A percentile compares a stretch with the other conserved stretches of the same genome.
Conservation (phyloP, 2,329 filamentous ascomycete species). For the Alternaria panax region DNA sequence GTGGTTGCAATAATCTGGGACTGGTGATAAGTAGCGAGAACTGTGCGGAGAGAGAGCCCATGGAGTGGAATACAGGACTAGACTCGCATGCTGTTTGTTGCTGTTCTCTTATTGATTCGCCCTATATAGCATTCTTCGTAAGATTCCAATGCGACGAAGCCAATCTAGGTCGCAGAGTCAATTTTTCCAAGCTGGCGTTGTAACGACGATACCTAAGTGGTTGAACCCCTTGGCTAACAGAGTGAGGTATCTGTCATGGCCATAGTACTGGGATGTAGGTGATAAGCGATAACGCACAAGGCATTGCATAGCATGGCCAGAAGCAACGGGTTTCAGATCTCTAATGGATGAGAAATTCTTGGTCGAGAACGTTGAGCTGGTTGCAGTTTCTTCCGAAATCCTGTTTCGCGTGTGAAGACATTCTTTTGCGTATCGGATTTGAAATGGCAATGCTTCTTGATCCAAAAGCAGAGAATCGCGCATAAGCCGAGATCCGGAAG, state of each 20-base stretch:
- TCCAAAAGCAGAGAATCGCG: neutral
- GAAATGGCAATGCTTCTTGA: neutral
- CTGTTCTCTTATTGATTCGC: neutral
- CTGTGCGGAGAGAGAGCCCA: neutral
- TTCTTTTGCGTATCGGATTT: neutral
- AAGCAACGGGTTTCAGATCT: neutral
- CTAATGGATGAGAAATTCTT: neutral
- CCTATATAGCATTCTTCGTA: neutral
- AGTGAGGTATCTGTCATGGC: neutral
- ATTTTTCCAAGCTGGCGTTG: neutral
- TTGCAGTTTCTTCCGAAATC: neutral
- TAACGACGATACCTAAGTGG: neutral
- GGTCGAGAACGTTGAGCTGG: neutral
- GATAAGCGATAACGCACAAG: neutral
- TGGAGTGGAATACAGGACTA: neutral
- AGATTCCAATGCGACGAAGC: neutral
- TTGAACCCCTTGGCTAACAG: neutral
- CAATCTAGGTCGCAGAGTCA: neutral
- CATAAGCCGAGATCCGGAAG: neutral
- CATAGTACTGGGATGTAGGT: neutral
- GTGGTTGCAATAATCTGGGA: neutral
- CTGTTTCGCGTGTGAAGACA: neutral
- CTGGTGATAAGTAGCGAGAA: neutral
- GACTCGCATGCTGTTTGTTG: neutral
- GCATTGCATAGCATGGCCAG: neutral